Percentiles rank a stretch among this genome's conserved stretches.
phyloP scores from a whole-genome alignment of 306 rosid genomes.

The Alnus rubra region DNA sequence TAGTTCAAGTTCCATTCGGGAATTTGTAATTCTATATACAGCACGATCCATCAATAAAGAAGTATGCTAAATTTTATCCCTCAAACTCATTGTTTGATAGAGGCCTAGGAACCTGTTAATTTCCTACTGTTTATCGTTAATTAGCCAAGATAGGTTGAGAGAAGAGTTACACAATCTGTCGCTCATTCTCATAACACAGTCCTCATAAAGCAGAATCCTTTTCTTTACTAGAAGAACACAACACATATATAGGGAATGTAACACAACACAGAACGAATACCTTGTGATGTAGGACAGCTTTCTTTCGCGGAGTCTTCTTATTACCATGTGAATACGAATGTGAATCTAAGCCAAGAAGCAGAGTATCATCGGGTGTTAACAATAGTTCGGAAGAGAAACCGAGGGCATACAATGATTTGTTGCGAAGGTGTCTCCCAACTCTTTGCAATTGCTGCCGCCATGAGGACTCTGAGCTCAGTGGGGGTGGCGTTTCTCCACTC shows the following conservation, averaged over 20 bases:
- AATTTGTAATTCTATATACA: too few relatives aligned
- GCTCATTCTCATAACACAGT: too few relatives aligned
- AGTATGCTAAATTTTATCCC: too few relatives aligned
- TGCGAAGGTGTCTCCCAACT: constrained; percentile 47
- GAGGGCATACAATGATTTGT: constrained; percentile 71
- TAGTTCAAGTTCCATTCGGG: too few relatives aligned
- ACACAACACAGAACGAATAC: constrained; percentile 30
- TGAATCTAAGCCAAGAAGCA: constrained; percentile 63
- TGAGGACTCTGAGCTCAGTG: constrained; percentile 36
- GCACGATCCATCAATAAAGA: too few relatives aligned
- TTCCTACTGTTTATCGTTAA: too few relatives aligned
- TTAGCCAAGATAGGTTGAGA: too few relatives aligned
- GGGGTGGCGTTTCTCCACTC: constrained; percentile 36
- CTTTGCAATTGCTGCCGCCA: constrained; percentile 37
- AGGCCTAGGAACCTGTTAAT: too few relatives aligned
- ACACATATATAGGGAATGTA: neutral
- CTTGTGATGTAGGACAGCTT: constrained; percentile 67
- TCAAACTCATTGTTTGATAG: too few relatives aligned
- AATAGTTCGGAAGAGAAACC: constrained; percentile 69
- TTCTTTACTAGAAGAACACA: neutral
- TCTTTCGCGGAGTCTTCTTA: constrained; percentile 49
- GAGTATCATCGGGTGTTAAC: constrained; percentile 59
- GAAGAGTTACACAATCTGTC: too few relatives aligned
- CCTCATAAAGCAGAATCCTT: neutral
- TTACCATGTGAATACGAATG: constrained; percentile 36